Conservation (phyloP, 352 stramenopile genomes). For the Saprolegnia parasitica region DNA sequence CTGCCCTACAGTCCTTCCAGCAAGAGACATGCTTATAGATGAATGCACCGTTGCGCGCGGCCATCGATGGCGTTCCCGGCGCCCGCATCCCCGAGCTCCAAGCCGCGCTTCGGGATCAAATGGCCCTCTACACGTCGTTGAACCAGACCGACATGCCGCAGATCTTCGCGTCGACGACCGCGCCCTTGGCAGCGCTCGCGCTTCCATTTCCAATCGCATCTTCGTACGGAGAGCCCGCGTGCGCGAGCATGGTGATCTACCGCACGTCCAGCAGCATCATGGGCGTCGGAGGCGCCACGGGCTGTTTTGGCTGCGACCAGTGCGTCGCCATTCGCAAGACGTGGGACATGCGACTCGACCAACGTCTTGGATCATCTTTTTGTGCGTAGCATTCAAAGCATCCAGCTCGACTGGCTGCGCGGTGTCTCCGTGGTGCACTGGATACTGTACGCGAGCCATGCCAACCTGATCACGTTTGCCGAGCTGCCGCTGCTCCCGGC, state of each 20-base stretch:
- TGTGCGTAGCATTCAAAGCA: constrained; percentile 41
- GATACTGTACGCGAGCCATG: constrained; percentile 21
- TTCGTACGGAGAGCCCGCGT: constrained; percentile 30
- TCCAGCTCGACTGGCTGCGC: constrained; percentile 51
- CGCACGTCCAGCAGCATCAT: constrained; percentile 46
- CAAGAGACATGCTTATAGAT: not conserved
- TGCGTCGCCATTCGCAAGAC: constrained; percentile 41
- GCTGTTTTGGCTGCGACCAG: constrained; percentile 61
- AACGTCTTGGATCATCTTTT: constrained; percentile 30
- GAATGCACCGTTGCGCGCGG: not conserved
- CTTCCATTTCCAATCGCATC: not conserved
- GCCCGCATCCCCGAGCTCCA: not conserved
- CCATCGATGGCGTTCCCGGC: not conserved
- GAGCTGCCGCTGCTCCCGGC: constrained; percentile 31
- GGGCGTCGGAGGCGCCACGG: constrained; percentile 45
- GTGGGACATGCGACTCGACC: constrained; percentile 7
- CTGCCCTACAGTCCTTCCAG: too few species aligned
- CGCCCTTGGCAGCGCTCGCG: not conserved
- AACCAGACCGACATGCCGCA: constrained; percentile 24
- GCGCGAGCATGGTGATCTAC: constrained; percentile 44
- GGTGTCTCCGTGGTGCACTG: constrained; percentile 41
- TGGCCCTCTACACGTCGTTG: constrained; percentile 1
- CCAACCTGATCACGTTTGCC: constrained; percentile 16
- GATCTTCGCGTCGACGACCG: not conserved
- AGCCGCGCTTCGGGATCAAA: constrained; percentile 10